Base-by-base conservation (phyloP, 176 grass and related monocot species). In the Oryza longistaminata region DNA sequence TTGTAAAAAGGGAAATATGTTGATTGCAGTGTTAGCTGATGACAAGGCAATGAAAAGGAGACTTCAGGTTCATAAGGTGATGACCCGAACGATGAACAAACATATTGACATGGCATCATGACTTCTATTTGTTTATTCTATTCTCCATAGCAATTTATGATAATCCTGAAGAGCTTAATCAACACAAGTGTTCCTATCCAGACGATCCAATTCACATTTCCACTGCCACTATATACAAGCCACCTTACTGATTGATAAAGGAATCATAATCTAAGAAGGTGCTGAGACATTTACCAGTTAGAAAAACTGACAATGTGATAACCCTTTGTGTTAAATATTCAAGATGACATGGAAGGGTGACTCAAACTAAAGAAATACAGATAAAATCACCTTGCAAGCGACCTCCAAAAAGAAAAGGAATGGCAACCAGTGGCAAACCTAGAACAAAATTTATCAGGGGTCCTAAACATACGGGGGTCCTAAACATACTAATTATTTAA, bases 1-100 rank as follows among this genome's bases (percentile, higher is more conserved):
- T 78, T 42, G 12, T 9, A 55, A 5, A 25, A 70, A 42, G 21
- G 21, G 49, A 39, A 81, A 55, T 15, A 3, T 35, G 9, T 6
- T 33, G 12, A 27, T 15, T 53, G 12, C 34, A 71, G 5, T 82
- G 7, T 27, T 27, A 71, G 21, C 21, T 72, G 80, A 64, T 78
- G 76, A 82, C 50, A 58, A 35, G 46, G 29, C 44, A 81, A 69
- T 81, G 66, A 81, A 66, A 24, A 21, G 11, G 65, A 37, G 11
- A 70, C 66, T 70, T 69, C 11, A 19, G 11, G 6, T 68, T 49
- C 43, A 68, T 8, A 26, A 55, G 33, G 11, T 66, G 26, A 68
- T 68, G 16, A 29, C 9, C 43, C 34, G 27, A 17, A 70, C 29
- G 52, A 17, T 42, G 3, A 29, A 7, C 16, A 58, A 52, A 71